A percentile compares a stretch with the other conserved stretches of the same genome.
phyloP scores from a whole-genome alignment of 768 basidiomycete species.

The Nidularia pulvinata region DNA sequence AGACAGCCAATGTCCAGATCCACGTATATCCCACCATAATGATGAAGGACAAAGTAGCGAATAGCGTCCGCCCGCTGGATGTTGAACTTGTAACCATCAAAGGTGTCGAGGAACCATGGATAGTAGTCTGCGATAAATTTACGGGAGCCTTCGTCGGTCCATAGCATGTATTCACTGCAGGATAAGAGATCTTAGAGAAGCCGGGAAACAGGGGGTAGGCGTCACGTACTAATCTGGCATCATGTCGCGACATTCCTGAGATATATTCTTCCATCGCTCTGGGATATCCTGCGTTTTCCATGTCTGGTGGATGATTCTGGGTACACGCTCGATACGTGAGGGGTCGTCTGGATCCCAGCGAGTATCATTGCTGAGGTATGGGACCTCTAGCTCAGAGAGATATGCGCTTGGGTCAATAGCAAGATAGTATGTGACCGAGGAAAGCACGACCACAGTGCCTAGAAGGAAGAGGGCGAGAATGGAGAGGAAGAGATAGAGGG shows the following conservation, averaged over 20 bases:
- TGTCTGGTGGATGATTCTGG: slow-evolving; percentile 95
- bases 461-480: slow-evolving; percentile 75
- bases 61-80: slow-evolving; percentile 98
- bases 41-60: slow-evolving; percentile 96
- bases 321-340: slow-evolving; percentile 72
- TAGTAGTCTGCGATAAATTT: slow-evolving; percentile 89
- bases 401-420: slow-evolving; percentile 79
- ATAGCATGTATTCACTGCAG: slow-evolving; percentile 90
- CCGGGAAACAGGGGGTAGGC: slow-evolving; percentile 4
- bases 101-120: slow-evolving; percentile 92
- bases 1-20: slow-evolving; percentile 97
- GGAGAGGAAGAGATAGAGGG: slow-evolving; percentile 40
- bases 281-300: slow-evolving; percentile 95
- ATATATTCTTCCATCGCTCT: slow-evolving; percentile 74
- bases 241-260: slow-evolving; percentile 84
- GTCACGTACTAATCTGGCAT: slow-evolving; percentile 93
- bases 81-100: slow-evolving; percentile 86
- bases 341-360: slow-evolving; percentile 67
- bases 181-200: slow-evolving; percentile 7
- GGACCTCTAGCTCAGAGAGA: slow-evolving; percentile 77
- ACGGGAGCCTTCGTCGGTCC: slow-evolving; percentile 92
- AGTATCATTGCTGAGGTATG: slow-evolving; percentile 48
- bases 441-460: slow-evolving; percentile 90
- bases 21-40: slow-evolving; percentile 94
- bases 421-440: slow-evolving; percentile 89